Evolutionary conservation across 176 grass and related monocot genomes (phyloP).

Genomic region (Panicum miliaceum): DNA sequence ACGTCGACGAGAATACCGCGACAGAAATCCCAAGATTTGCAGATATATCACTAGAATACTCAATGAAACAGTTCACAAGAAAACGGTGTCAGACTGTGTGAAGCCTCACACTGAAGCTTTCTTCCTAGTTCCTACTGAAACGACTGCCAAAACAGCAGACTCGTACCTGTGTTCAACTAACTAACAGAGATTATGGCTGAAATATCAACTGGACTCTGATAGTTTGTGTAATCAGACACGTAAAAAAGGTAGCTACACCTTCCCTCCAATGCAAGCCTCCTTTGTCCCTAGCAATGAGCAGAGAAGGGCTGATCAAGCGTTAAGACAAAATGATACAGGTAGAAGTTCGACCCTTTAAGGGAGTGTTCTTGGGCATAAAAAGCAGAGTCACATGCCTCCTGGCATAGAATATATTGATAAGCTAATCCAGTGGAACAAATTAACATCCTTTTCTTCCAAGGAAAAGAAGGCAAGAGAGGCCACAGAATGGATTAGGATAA

Average conservation of each 20-base stretch:
- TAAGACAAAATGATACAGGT: background rate
- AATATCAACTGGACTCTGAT: background rate
- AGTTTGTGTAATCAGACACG: background rate
- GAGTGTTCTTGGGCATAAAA: slow-evolving; percentile 46
- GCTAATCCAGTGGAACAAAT: slow-evolving; percentile 47
- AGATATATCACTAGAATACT: slow-evolving; percentile 10
- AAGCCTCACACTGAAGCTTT: background rate
- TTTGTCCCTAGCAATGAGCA: slow-evolving; percentile 9
- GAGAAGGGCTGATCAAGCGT: background rate
- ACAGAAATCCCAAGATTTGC: background rate
- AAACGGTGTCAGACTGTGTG: background rate
- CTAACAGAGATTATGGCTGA: slow-evolving; percentile 2
- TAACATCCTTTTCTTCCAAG: slow-evolving; percentile 34
- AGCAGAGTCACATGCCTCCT: slow-evolving; percentile 41
- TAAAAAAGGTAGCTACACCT: slow-evolving; percentile 35
- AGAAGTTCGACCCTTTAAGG: slow-evolving; percentile 9
- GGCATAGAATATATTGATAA: slow-evolving; percentile 51
- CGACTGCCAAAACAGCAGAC: slow-evolving; percentile 21
- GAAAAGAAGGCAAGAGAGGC: slow-evolving; percentile 34
- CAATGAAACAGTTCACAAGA: slow-evolving; percentile 3
- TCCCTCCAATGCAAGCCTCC: slow-evolving; percentile 4
- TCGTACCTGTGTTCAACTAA: slow-evolving; percentile 28
- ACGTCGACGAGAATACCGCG: background rate
- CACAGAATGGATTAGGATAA: slow-evolving; percentile 49
- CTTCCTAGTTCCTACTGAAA: slow-evolving; percentile 27